Evolutionary conservation across 2,329 filamentous ascomycete species (phyloP), one percentile per base, ranked within the genome.

Genomic region (Alternaria angustiovoidea): DNA sequence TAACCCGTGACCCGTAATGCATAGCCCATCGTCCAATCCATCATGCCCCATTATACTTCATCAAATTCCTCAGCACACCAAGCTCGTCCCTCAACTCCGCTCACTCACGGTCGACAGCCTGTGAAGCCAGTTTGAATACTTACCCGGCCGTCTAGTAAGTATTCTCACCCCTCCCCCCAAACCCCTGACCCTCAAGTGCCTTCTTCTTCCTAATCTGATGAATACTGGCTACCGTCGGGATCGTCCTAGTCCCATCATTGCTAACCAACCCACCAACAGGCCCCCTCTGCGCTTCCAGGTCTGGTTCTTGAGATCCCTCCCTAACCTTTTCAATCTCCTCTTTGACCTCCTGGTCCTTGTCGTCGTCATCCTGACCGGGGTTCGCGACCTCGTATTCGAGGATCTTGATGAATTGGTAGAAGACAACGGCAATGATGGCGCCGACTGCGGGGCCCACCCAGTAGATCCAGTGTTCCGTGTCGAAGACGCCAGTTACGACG

Each of bases 351-450:
- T 66, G 65, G 7, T 74, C 71, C 34, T 71, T 68, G 22, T 71
- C 71, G 39, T 74, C 74, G 20, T 66, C 65, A 34, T 78, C 76
- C 53, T 78, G 76, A 2, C 74, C 76, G 0, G 75, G 76, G 49
- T 79, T 78, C 14, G 73, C 75, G 28, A 75, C 70, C 54, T 78
- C 73, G 52, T 79, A 79, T 51, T 77, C 74, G 18, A 77, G 67
- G 44, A 78, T 74, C 68, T 81, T 81, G 62, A 86, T 78, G 59
- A 85, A 76, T 54, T 75, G 72, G 66, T 83, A 86, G 66, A 86
- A 84, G 7, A 76, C 80, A 4, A 81, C 80, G 0, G 84, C 84
- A 4, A 85, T 71, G 7, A 83, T 71, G 11, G 69, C 72, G 38
- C 81, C 81, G 5, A 82, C 65, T 3, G 64, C 68, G 4, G 82